Evolutionary conservation across 2,329 filamentous ascomycete species (phyloP), one percentile per base, ranked within the genome.

Genomic region (Phaeosphaeria sp.): DNA sequence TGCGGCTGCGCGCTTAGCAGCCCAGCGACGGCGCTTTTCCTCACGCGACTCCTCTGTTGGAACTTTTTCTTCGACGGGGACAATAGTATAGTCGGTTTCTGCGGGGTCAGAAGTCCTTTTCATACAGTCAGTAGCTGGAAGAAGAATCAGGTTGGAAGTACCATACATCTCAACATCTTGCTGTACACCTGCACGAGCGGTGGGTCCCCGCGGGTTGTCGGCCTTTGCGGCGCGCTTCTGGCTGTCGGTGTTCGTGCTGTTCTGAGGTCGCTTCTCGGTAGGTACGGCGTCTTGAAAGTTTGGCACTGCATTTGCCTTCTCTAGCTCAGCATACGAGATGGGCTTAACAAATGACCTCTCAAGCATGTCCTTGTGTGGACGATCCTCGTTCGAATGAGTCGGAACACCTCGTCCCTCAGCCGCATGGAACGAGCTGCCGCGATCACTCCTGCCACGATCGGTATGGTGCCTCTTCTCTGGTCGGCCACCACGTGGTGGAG

Each of bases 351-450:
- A 46, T n/a, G 60, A 50, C 25, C 64, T 56, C 46, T 67, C 63
- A 33, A 50, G 46, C 22, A 56, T 23, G 15, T 58, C 54, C 27
- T 52, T 58, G 10, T 53, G 54, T 25, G 59, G 63, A 48, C 52
- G 67, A 20, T 27, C 56, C 43, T 58, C 51, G 30, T 50, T 52
- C 33, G 51, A 42, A 30, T 52, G 59, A 22, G 50, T 44, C 4
- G 51, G 56, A 6, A 46, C 56, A 15, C 42, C 27, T 18, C 59
- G 46, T 50, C 51, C 51, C 54, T 87, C 83, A 72, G 90, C 87
- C 79, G 89, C 87, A 66, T 85, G 85, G 33, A 84, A 80, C 66
- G 85, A 87, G 73, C 86, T 86, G 71, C 88, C 82, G 42, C 84
- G 77, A 66, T 90, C 88, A 83, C 77, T 60, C 76, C 71, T 71